Evolutionary conservation across 345 rosid genomes (phyloP).

Genomic region (Melaleuca quinquenervia): DNA sequence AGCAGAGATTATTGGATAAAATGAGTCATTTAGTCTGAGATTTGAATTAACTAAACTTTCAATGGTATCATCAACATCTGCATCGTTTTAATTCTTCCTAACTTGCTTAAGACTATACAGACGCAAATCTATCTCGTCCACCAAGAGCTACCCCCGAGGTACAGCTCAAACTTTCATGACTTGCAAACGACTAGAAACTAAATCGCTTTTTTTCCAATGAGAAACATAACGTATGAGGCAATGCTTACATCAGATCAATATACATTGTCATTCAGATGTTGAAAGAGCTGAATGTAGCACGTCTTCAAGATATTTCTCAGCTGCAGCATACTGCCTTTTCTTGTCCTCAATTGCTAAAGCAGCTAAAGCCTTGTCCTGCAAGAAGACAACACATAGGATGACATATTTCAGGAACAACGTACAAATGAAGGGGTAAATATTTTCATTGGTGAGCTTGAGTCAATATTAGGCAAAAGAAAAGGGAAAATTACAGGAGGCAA

Average conservation of each 20-base stretch:
- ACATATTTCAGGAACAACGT: neutral
- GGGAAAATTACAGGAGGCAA: slow-evolving; percentile 56
- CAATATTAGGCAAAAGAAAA: neutral
- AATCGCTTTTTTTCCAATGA: too few relatives aligned
- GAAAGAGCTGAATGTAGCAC: slow-evolving; percentile 70
- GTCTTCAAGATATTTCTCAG: slow-evolving; percentile 85
- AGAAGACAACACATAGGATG: neutral
- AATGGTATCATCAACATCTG: too few relatives aligned
- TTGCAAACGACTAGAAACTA: neutral
- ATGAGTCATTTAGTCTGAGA: too few relatives aligned
- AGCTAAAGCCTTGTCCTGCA: slow-evolving; percentile 82
- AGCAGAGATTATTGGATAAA: too few relatives aligned
- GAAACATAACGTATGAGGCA: neutral
- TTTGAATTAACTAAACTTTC: too few relatives aligned
- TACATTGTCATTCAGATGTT: slow-evolving; percentile 13
- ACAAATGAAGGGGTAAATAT: neutral
- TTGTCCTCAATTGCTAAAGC: slow-evolving; percentile 88
- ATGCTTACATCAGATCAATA: neutral
- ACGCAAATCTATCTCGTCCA: neutral
- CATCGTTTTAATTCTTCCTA: neutral
- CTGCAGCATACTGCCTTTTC: slow-evolving; percentile 74
- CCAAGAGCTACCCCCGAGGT: neutral
- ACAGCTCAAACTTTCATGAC: neutral
- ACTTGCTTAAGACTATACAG: neutral
- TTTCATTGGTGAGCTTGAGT: neutral